Evolutionary conservation across 306 rosid genomes (phyloP), one percentile per base, ranked within the genome.

Genomic region (Medicago lupulina): DNA sequence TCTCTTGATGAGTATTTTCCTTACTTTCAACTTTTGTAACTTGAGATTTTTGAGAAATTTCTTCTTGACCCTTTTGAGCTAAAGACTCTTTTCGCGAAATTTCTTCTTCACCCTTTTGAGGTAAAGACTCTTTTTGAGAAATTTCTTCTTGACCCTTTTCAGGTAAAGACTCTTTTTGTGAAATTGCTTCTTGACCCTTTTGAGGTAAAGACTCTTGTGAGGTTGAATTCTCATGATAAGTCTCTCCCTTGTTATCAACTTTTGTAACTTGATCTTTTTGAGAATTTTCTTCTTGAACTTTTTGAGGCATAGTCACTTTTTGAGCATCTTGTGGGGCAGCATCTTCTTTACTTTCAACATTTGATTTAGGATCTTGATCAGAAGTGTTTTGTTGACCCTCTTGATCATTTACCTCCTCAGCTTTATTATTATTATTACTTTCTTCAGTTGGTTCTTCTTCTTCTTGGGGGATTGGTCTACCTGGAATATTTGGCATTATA

Each of bases 401-500:
- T 67, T 49, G 73, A 53, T 36, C 76, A 10, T 74, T 39, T 8
- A 11, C 71, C 55, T 74, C 58, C 23, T 16, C 34, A 25, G 2
- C 19, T 13, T 53, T 28, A 23, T 16, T 73, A 5, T 19, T 12
- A 53, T 59, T 50, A n/a, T n/a, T n/a, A n/a, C n/a, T n/a, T 50
- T 58, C 4, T 71, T 47, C 3, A 76, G 2, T n/a, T 70, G 41
- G 23, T 76, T 70, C 67, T 65, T 57, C 55, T 40, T 79, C 63
- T 68, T 61, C 41, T 21, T 47, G 49, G 11, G 72, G 53, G 9
- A 43, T 2, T 1, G 23, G 6, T 60, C 59, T 31, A 5, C 9
- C 55, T 69, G 75, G 75, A 69, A 73, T 74, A 7, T 19, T 75
- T 70, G 64, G 65, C 39, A 85, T 78, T 81, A 16, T 57, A 34